Evolutionary conservation across 768 basidiomycete genomes (phyloP).

Genomic region (Peribolospora baueri): DNA sequence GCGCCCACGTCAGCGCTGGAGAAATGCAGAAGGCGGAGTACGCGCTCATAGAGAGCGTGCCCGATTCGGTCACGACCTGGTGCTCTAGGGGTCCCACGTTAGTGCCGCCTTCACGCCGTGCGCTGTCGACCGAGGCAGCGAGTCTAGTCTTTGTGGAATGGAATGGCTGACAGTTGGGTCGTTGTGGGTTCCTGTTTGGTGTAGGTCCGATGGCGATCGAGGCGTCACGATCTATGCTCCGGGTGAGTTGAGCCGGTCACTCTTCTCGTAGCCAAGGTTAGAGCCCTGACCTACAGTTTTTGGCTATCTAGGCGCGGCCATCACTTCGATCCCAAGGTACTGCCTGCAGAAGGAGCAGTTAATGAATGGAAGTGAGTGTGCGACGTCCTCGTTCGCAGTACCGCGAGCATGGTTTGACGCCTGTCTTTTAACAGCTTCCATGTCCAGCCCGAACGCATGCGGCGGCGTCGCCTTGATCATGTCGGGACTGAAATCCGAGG

Average conservation of each 20-base stretch:
- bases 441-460: slow-evolving; percentile 1
- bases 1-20: neutral
- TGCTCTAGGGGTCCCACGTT: too few relatives aligned
- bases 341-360: slow-evolving; percentile 2
- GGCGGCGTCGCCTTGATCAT: slow-evolving; percentile 2
- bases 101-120: too few relatives aligned
- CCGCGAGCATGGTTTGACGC: neutral
- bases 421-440: neutral
- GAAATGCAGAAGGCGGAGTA: slow-evolving; percentile 5
- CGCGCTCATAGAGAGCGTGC: slow-evolving; percentile 5
- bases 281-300: too few relatives aligned
- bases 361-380: slow-evolving; percentile 4
- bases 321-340: slow-evolving; percentile 5
- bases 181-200: too few relatives aligned
- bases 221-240: slow-evolving; percentile 3
- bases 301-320: neutral
- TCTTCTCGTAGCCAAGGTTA: too few relatives aligned
- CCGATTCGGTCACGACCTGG: slow-evolving; percentile 4
- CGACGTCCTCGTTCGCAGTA: neutral
- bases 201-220: slow-evolving; percentile 1
- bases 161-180: too few relatives aligned
- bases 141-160: too few relatives aligned
- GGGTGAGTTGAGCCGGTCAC: neutral
- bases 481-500: slow-evolving; percentile 4
- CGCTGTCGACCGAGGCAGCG: too few relatives aligned